A percentile compares a stretch with the other conserved stretches of the same genome.
phyloP scores from a whole-genome alignment of 495 filamentous ascomycete species.

The Chaetomium cochliodes region DNA sequence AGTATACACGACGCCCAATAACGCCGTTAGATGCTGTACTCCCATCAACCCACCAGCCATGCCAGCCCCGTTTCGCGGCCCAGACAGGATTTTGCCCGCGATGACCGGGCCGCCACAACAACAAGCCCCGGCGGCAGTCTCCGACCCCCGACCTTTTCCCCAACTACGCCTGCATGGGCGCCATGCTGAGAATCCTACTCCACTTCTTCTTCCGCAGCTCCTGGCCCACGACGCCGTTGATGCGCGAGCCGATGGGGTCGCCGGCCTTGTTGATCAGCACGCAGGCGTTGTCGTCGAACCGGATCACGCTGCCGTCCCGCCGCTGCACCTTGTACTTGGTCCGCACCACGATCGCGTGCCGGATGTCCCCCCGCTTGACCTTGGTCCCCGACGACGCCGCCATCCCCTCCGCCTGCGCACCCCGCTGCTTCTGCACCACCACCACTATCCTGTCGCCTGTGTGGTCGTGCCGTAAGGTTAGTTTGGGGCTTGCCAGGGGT shows the following conservation, averaged over 20 bases:
- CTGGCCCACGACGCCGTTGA: slow-evolving; percentile 84
- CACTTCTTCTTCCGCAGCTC: slow-evolving; percentile 87
- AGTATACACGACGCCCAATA: slow-evolving; percentile 27
- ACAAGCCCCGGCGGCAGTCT: neutral
- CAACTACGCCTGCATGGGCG: slow-evolving; percentile 81
- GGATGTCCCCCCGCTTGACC: slow-evolving; percentile 93
- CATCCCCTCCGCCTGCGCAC: slow-evolving; percentile 52
- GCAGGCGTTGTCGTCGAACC: slow-evolving; percentile 97
- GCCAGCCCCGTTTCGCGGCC: neutral
- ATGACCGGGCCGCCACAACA: neutral
- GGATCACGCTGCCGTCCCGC: slow-evolving; percentile 81
- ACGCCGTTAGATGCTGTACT: slow-evolving; percentile 19
- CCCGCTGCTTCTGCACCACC: slow-evolving; percentile 93
- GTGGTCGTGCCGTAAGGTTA: slow-evolving; percentile 13
- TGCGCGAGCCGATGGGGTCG: slow-evolving; percentile 88
- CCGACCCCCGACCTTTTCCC: neutral
- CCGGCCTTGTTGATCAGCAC: slow-evolving; percentile 96
- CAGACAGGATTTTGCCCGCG: neutral
- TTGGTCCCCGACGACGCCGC: slow-evolving; percentile 69
- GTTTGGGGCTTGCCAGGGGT: no score
- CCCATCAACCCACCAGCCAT: neutral
- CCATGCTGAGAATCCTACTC: slow-evolving; percentile 97
- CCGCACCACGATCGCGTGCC: slow-evolving; percentile 93
- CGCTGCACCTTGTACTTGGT: slow-evolving; percentile 83
- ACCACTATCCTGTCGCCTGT: slow-evolving; percentile 98